Evolutionary conservation across 257 asterid species (phyloP).

Genomic region (Asclepias syriaca): DNA sequence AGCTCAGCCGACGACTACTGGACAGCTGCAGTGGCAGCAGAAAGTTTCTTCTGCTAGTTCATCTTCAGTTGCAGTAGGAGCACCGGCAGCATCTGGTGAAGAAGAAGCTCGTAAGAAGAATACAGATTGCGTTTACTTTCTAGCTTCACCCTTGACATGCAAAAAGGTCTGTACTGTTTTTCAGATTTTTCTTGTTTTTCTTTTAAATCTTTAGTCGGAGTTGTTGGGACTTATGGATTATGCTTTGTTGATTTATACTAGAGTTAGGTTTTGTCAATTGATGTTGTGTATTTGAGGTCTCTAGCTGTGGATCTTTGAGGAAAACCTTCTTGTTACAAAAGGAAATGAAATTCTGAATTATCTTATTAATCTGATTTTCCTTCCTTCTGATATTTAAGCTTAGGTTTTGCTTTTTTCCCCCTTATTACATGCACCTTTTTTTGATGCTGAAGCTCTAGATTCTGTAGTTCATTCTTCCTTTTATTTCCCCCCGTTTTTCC

Average conservation of each 20-base stretch:
- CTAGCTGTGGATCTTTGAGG: constrained; percentile 10
- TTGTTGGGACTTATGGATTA: neutral
- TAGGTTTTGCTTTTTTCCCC: too few species aligned
- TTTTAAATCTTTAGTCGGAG: neutral
- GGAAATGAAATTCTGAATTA: neutral
- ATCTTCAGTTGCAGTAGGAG: neutral
- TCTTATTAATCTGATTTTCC: neutral
- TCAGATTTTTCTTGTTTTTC: neutral
- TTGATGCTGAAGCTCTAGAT: neutral
- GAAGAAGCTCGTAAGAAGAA: constrained; percentile 53
- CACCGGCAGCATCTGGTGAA: constrained; percentile 28
- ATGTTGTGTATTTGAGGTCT: neutral
- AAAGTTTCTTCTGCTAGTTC: neutral
- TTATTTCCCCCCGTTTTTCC: too few species aligned
- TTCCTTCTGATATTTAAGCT: neutral
- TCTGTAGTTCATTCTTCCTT: neutral
- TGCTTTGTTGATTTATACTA: neutral
- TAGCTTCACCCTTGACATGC: constrained; percentile 66
- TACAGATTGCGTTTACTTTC: constrained; percentile 68
- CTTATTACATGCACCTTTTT: too few species aligned
- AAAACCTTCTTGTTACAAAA: neutral
- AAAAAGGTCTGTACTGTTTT: constrained; percentile 35
- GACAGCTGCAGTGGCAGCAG: constrained; percentile 10
- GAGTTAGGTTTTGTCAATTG: neutral
- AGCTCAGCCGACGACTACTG: constrained; percentile 11